Percentiles rank a stretch among this genome's conserved stretches.
Conservation (phyloP, 164 flowering plant species). For the Nymphaea thermarum region DNA sequence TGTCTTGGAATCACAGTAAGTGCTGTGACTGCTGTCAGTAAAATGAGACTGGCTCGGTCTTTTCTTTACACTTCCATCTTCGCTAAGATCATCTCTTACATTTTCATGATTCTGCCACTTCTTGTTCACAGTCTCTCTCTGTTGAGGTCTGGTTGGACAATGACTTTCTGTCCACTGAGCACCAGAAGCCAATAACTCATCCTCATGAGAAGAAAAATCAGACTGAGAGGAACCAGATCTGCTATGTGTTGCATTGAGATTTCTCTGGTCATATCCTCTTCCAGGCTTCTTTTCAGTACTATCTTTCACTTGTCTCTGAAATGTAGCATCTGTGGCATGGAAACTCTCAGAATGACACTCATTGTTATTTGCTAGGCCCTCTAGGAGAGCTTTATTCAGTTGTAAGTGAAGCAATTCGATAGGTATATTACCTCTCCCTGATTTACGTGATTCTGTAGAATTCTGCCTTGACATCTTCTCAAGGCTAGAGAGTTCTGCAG, state of each 20-base stretch:
- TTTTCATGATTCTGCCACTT: conserved; percentile 3
- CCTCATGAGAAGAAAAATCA: conserved; percentile 10
- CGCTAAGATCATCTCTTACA: conserved; percentile 4
- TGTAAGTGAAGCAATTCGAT: conserved; percentile 3
- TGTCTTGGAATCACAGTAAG: too few species aligned
- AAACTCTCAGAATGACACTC: background rate
- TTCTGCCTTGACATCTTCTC: conserved; percentile 23
- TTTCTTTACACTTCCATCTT: conserved; percentile 13
- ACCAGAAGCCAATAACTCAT: conserved; percentile 7
- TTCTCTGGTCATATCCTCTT: conserved; percentile 7
- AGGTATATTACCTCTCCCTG: conserved; percentile 5
- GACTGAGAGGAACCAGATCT: conserved; percentile 17
- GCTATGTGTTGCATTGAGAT: conserved; percentile 11
- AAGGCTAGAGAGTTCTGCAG: conserved; percentile 68
- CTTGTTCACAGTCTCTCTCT: conserved; percentile 8
- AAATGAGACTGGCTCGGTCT: conserved; percentile 14
- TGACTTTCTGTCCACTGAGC: conserved; percentile 13
- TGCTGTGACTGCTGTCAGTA: background rate
- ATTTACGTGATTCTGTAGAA: conserved; percentile 26
- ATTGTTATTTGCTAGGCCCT: conserved; percentile 1
- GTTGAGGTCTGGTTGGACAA: conserved; percentile 21
- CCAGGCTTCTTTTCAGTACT: background rate
- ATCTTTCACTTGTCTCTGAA: conserved; percentile 4
- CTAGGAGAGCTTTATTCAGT: background rate
- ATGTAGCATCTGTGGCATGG: background rate